These are phyloP conservation scores for Astraeus odoratus DNA, from an alignment of 768 basidiomycete genomes.

Conservation along the genomic window DNA sequence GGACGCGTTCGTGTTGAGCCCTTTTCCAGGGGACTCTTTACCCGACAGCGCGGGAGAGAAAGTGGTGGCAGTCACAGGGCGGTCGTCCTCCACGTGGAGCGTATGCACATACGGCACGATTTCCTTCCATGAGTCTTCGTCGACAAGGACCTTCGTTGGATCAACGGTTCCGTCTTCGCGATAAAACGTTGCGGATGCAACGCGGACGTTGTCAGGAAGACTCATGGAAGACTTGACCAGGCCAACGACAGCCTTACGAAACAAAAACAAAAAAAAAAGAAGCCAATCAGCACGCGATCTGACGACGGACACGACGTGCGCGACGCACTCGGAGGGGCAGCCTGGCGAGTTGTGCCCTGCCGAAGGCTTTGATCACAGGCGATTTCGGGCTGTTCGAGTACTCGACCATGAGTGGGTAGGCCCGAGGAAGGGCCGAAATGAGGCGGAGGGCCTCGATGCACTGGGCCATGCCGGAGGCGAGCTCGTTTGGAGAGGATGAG, in stretches of 20 bases:
- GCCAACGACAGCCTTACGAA: slow-evolving; percentile 17
- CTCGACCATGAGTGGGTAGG: slow-evolving; percentile 22
- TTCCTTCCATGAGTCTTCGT: slow-evolving; percentile 28
- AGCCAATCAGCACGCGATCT: neutral
- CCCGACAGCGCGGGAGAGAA: slow-evolving; percentile 8
- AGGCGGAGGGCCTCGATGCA: slow-evolving; percentile 29
- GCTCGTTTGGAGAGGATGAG: slow-evolving; percentile 26
- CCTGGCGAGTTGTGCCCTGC: slow-evolving; percentile 25
- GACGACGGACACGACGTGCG: neutral
- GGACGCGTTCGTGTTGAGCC: slow-evolving; percentile 19
- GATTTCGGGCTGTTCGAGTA: slow-evolving; percentile 12
- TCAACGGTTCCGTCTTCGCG: slow-evolving; percentile 26
- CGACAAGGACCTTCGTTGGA: slow-evolving; percentile 14
- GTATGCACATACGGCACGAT: slow-evolving; percentile 26
- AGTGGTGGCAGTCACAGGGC: slow-evolving; percentile 7
- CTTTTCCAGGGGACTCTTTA: slow-evolving; percentile 1
- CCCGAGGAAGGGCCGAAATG: slow-evolving; percentile 21
- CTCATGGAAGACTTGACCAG: slow-evolving; percentile 19
- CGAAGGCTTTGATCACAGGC: slow-evolving; percentile 21
- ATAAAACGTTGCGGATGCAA: slow-evolving; percentile 22
- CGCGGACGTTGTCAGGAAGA: slow-evolving; percentile 14
- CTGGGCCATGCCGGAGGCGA: slow-evolving; percentile 26
- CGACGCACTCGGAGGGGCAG: slow-evolving; percentile 26
- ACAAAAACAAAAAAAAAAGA: neutral
- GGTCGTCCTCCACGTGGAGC: slow-evolving; percentile 26